phyloP scores from a whole-genome alignment of 768 basidiomycete species.

The Coprinellus micaceus region DNA sequence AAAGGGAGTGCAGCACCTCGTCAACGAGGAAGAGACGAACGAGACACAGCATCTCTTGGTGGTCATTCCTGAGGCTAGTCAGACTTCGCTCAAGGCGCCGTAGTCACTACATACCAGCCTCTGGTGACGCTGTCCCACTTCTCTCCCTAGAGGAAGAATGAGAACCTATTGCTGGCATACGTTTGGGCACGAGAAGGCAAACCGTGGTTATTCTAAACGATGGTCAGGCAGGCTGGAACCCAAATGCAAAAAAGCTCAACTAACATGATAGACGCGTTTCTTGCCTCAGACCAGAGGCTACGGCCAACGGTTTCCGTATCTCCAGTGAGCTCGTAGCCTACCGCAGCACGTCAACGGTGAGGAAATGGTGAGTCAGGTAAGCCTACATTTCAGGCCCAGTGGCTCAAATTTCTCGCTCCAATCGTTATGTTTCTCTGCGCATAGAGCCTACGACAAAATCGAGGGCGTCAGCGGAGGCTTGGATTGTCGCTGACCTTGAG shows the following conservation, averaged over 20 bases:
- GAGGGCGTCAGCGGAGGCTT: background rate
- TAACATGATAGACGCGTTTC: slow-evolving; percentile 76
- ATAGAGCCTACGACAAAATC: slow-evolving; percentile 61
- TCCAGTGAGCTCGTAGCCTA: slow-evolving; percentile 89
- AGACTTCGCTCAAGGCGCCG: background rate
- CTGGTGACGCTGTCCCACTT: slow-evolving; percentile 96
- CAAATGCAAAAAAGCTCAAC: slow-evolving; percentile 17
- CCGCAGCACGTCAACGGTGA: background rate
- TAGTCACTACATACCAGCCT: slow-evolving; percentile 52
- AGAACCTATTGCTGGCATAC: background rate
- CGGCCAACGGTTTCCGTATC: slow-evolving; percentile 72
- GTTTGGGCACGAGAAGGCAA: background rate
- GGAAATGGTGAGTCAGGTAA: background rate
- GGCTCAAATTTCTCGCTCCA: slow-evolving; percentile 80
- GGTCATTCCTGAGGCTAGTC: slow-evolving; percentile 45
- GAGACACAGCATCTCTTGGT: slow-evolving; percentile 63
- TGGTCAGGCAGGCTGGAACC: background rate
- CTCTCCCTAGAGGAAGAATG: slow-evolving; percentile 58
- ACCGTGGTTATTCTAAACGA: slow-evolving; percentile 63
- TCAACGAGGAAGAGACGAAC: slow-evolving; percentile 87
- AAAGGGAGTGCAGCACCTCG: slow-evolving; percentile 48
- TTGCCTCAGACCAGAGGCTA: slow-evolving; percentile 70
- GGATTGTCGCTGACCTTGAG: too few relatives aligned
- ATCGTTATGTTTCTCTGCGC: slow-evolving; percentile 77
- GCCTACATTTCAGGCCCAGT: slow-evolving; percentile 72